Conservation (phyloP, 2,329 filamentous ascomycete species). For the Cercospora sp. region DNA sequence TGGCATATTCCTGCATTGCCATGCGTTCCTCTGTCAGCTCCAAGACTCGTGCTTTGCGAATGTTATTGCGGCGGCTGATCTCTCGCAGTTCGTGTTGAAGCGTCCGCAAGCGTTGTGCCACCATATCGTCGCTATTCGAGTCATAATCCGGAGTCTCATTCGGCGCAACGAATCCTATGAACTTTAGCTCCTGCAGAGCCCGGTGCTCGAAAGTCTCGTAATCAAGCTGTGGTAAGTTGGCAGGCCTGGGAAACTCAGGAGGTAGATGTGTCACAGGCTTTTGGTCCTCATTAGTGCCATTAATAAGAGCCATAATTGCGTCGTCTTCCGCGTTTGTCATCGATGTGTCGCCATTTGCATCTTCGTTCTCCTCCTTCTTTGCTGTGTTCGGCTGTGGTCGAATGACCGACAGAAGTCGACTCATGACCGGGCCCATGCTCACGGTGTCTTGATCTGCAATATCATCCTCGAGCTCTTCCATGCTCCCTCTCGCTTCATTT, state of each 20-base stretch:
- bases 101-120: constrained; percentile 82
- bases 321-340: constrained; percentile 47
- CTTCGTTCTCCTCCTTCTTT: constrained; percentile 54
- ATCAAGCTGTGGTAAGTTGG: constrained; percentile 61
- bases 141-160: constrained; percentile 77
- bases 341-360: constrained; percentile 47
- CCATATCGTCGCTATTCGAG: constrained; percentile 88
- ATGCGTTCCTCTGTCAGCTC: constrained; percentile 90
- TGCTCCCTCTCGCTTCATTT: constrained; percentile 80
- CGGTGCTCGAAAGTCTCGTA: constrained; percentile 87
- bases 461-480: constrained; percentile 84
- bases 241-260: constrained; percentile 40
- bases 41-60: constrained; percentile 80
- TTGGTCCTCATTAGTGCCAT: constrained; percentile 40
- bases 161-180: constrained; percentile 74
- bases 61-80: constrained; percentile 83
- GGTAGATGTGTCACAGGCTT: constrained; percentile 72
- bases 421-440: constrained; percentile 82
- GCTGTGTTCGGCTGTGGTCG: constrained; percentile 63
- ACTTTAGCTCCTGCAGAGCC: constrained; percentile 83
- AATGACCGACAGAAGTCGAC: constrained; percentile 76
- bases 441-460: constrained; percentile 86
- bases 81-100: constrained; percentile 80
- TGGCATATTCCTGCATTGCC: constrained; percentile 95
- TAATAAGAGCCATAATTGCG: constrained; percentile 34